Conservation (phyloP, 1,139 yeast genomes). For the Taphrina deformans region DNA sequence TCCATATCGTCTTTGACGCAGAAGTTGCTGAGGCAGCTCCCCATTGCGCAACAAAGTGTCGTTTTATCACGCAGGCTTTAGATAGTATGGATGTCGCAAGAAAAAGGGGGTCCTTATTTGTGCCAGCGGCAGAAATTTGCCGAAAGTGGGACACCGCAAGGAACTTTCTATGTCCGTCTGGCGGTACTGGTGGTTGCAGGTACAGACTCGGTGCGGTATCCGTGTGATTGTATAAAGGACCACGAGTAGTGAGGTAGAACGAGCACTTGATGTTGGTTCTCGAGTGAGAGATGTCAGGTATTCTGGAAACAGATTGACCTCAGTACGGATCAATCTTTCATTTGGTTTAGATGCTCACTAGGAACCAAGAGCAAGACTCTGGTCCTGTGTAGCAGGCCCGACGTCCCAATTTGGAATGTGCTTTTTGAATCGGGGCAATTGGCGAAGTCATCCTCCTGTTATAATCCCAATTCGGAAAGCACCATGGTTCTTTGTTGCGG, state of each 20-base stretch:
- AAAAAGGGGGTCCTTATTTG: neutral
- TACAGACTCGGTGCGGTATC: neutral
- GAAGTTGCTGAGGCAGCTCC: neutral
- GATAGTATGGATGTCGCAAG: neutral
- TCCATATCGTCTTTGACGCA: constrained; percentile 7
- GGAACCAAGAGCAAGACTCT: neutral
- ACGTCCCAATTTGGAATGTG: neutral
- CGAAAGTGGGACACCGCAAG: constrained; percentile 2
- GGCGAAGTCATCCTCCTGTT: neutral
- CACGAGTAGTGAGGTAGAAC: neutral
- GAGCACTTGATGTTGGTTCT: neutral
- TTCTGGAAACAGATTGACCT: neutral
- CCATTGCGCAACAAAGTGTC: neutral
- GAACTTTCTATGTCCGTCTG: neutral
- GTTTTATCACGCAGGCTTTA: neutral
- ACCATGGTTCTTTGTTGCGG: neutral
- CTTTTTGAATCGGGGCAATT: neutral
- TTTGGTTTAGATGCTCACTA: neutral
- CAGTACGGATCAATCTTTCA: neutral
- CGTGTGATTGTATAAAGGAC: neutral
- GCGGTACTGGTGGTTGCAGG: too few relatives aligned
- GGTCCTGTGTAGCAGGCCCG: neutral
- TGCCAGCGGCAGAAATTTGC: neutral
- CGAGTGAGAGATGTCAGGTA: neutral
- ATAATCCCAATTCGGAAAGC: neutral